Evolutionary conservation across 2,329 filamentous ascomycete genomes (phyloP).

Genomic region (Chaetomium globosum): DNA sequence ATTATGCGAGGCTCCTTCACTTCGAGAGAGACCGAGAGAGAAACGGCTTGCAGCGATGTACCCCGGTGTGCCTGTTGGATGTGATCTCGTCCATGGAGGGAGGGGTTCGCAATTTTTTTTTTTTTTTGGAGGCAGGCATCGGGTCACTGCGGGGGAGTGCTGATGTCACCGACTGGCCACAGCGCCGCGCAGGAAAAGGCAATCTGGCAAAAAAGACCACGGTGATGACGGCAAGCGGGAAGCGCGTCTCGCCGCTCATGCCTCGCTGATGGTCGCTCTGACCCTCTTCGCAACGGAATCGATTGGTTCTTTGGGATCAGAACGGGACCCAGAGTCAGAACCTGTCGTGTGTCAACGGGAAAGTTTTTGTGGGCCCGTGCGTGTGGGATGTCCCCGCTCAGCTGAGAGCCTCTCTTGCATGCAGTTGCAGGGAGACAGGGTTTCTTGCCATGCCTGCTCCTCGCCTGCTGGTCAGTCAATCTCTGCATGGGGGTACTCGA

Average conservation of each 20-base stretch:
- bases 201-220: not conserved
- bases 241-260: constrained; percentile 6
- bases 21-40: not conserved
- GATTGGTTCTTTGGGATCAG: constrained; percentile 14
- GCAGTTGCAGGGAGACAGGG: constrained; percentile 15
- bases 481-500: constrained; percentile 24
- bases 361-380: constrained; percentile 31
- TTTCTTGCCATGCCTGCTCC: constrained; percentile 28
- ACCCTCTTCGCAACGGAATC: constrained; percentile 3
- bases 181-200: constrained; percentile 5
- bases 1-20: constrained; percentile 14
- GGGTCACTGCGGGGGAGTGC: constrained; percentile 3
- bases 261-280: not conserved
- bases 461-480: constrained; percentile 19
- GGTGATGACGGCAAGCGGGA: constrained; percentile 14
- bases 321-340: constrained; percentile 16
- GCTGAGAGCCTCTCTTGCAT: constrained; percentile 17
- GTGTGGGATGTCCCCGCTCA: constrained; percentile 26
- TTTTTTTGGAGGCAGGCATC: not conserved
- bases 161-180: constrained; percentile 27
- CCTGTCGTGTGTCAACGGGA: constrained; percentile 16
- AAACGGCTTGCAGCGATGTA: not conserved
- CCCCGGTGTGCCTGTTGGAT: not conserved
- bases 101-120: no score
- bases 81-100: not conserved